Evolutionary conservation across 306 rosid genomes (phyloP), one percentile per base, ranked within the genome.

Genomic region (Cucumis sativus): DNA sequence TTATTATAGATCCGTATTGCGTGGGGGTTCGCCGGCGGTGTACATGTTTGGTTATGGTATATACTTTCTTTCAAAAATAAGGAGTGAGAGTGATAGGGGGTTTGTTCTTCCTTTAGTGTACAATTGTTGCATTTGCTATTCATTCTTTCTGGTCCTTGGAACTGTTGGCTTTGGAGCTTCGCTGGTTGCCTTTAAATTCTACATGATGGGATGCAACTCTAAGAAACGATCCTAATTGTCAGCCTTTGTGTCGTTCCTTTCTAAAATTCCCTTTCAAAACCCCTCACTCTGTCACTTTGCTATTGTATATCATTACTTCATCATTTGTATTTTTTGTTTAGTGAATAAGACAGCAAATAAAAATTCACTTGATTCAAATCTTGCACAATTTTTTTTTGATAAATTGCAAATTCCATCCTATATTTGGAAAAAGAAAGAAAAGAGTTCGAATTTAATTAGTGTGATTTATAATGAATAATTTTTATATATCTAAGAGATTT

Each of bases 1-100:
- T 49, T 14, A 15, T 51, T 54, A 77, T 71, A 83, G 86, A 43
- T 79, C 86, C 8, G 55, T 77, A 17, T 43, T 76, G 1, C 79
- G 83, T 13, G 86, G 86, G 61, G 86, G 86, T 12, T 76, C 83
- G 30, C 40, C 71, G 0, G 79, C 86, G 18, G 28, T 83, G 16
- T 76, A 59, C 79, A 62, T 83, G 79, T 80, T 83, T n/a, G 51
- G 8, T 4, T 79, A 83, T 61, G 86, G 86, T 7, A 10, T 83
- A 25, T 71, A 76, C 64, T 83, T 83, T 49, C 64, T 58, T 66
- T 62, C 76, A 6, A 80, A 77, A 56, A 21, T 72, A 18, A 28
- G 28, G 20, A 35, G 43, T 7, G 75, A 76, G 20, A 61, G 18
- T 63, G 41, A 40, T 21, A 16, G 18, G n/a, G 49, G 17, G 20